Evolutionary conservation across 1,284 basidiomycete species (phyloP).

Genomic region (Ceratobasidium sp.): DNA sequence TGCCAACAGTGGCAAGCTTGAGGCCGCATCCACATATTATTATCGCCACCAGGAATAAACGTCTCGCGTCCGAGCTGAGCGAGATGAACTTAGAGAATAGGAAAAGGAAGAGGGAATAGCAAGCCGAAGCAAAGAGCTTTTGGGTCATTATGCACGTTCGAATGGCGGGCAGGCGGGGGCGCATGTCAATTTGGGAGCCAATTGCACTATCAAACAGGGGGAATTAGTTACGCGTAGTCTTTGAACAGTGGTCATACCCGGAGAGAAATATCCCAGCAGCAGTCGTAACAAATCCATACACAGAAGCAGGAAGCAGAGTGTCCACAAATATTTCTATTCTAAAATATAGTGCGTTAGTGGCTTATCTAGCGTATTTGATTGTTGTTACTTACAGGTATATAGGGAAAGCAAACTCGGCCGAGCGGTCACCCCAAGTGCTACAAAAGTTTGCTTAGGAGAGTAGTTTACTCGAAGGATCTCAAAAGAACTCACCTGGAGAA

Average conservation of each 20-base stretch:
- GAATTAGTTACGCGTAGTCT: slow-evolving; percentile 49
- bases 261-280: slow-evolving; percentile 53
- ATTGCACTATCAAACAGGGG: slow-evolving; percentile 54
- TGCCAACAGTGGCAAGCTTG: slow-evolving; percentile 59
- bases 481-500: slow-evolving; percentile 15
- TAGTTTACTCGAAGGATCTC: too few species aligned
- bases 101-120: slow-evolving; percentile 57
- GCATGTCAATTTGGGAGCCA: slow-evolving; percentile 60
- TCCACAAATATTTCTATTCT: slow-evolving; percentile 60
- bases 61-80: slow-evolving; percentile 47
- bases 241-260: slow-evolving; percentile 11
- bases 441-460: background rate
- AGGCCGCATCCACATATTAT: slow-evolving; percentile 57
- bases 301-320: slow-evolving; percentile 62
- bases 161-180: slow-evolving; percentile 57
- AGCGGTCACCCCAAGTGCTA: slow-evolving; percentile 60
- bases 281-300: slow-evolving; percentile 61
- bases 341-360: background rate
- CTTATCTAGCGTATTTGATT: background rate
- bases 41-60: slow-evolving; percentile 57
- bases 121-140: slow-evolving; percentile 57
- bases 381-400: slow-evolving; percentile 55
- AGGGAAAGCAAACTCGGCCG: slow-evolving; percentile 61
- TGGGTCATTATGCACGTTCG: slow-evolving; percentile 59
- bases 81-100: slow-evolving; percentile 49